phyloP scores from a whole-genome alignment of 2,329 filamentous ascomycete genomes.

The Fusarium redolens region DNA sequence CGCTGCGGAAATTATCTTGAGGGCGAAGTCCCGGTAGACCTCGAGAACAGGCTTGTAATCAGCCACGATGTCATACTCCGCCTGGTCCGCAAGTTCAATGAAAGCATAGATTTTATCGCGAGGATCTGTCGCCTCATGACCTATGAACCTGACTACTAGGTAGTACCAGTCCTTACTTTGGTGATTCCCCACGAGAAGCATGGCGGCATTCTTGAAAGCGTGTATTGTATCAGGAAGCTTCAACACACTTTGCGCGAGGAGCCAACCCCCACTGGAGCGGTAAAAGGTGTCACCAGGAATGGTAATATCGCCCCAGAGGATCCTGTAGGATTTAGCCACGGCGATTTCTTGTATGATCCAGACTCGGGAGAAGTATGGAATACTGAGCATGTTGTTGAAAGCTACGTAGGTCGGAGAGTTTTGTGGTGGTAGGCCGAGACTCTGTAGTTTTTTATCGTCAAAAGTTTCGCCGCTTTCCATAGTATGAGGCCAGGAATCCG shows the following conservation, averaged over 20 bases:
- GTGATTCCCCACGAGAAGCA: rapidly evolving
- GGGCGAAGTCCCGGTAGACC: background rate
- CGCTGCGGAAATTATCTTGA: rapidly evolving
- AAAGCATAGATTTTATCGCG: background rate
- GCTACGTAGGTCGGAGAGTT: rapidly evolving
- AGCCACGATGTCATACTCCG: background rate
- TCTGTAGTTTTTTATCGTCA: background rate
- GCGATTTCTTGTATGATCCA: background rate
- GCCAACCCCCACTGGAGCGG: rapidly evolving
- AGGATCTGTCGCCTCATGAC: background rate
- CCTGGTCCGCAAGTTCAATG: background rate
- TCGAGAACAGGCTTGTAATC: background rate
- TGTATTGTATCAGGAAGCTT: rapidly evolving
- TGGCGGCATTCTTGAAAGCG: background rate
- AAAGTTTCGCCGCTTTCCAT: rapidly evolving
- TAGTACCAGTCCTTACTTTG: background rate
- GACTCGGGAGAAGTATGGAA: background rate
- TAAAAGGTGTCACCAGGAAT: background rate
- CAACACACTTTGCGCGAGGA: background rate
- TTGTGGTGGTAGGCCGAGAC: background rate
- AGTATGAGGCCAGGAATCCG: rapidly evolving
- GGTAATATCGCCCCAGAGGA: background rate
- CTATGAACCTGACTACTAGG: background rate
- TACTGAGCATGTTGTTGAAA: background rate
- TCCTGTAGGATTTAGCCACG: background rate